Conservation (phyloP, 179 eudicot species). For the Silene coronaria region DNA sequence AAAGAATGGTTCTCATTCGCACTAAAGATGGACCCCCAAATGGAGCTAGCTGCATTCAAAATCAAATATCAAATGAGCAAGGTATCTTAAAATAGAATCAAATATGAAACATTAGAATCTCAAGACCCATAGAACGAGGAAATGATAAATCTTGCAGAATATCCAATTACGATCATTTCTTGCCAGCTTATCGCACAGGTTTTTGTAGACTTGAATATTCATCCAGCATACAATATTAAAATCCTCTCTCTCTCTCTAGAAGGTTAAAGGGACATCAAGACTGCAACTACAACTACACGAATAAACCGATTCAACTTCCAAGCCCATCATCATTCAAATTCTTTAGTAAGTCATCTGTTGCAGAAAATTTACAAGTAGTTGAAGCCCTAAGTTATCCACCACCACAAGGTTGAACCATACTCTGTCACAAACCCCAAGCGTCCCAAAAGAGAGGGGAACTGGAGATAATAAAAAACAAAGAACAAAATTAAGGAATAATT, state of each 20-base stretch:
- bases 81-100: not conserved
- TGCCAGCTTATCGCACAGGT: not conserved
- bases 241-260: not conserved
- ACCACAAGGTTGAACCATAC: not conserved
- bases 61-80: constrained; percentile 7
- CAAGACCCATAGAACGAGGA: constrained; percentile 1
- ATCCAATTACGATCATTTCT: not conserved
- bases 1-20: constrained; percentile 50
- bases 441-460: no score
- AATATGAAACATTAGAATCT: not conserved
- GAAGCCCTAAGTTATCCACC: not conserved
- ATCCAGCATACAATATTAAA: not conserved
- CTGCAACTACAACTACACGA: not conserved
- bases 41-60: constrained; percentile 38
- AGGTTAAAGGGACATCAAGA: not conserved
- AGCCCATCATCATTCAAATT: not conserved
- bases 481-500: no score
- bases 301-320: not conserved
- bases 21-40: constrained; percentile 84
- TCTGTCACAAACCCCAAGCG: not conserved
- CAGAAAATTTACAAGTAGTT: not conserved
- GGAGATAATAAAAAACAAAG: no score
- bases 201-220: not conserved
- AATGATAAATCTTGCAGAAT: not conserved
- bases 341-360: not conserved